A percentile compares a stretch with the other conserved stretches of the same genome.
phyloP scores from a whole-genome alignment of 2,329 filamentous ascomycete species.

The Colletotrichum paranaense region DNA sequence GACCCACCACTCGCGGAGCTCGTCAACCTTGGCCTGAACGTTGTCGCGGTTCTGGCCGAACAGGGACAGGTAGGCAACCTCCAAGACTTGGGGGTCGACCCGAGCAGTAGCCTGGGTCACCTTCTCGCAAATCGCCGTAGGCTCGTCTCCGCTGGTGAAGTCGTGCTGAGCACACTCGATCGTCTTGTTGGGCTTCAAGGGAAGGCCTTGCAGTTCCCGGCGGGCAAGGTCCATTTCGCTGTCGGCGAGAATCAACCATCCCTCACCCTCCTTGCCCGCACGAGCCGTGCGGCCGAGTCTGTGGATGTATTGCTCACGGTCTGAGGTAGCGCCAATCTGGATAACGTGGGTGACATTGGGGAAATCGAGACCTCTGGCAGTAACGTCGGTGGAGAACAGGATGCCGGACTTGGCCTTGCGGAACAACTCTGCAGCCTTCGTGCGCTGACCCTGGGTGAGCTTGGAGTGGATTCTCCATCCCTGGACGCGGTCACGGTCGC shows the following conservation, averaged over 20 bases:
- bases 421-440: slow-evolving; percentile 78
- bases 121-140: slow-evolving; percentile 45
- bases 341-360: slow-evolving; percentile 84
- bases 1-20: slow-evolving; percentile 65
- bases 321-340: slow-evolving; percentile 73
- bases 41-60: slow-evolving; percentile 61
- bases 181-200: slow-evolving; percentile 65
- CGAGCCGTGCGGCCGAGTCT: slow-evolving; percentile 82
- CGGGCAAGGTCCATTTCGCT: slow-evolving; percentile 62
- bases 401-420: slow-evolving; percentile 70
- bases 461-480: slow-evolving; percentile 80
- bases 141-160: slow-evolving; percentile 41
- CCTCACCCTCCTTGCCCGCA: slow-evolving; percentile 78
- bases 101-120: slow-evolving; percentile 49
- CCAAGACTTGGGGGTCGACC: slow-evolving; percentile 44
- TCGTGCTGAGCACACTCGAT: slow-evolving; percentile 66
- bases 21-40: slow-evolving; percentile 52
- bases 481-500: slow-evolving; percentile 56
- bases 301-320: slow-evolving; percentile 80
- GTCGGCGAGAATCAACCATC: slow-evolving; percentile 73
- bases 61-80: slow-evolving; percentile 64
- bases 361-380: slow-evolving; percentile 86
- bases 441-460: slow-evolving; percentile 77
- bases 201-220: slow-evolving; percentile 66
- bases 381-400: slow-evolving; percentile 83